Evolutionary conservation across 768 basidiomycete genomes (phyloP), one percentile per base, ranked within the genome.

Genomic region (Rhizopogon rudus): DNA sequence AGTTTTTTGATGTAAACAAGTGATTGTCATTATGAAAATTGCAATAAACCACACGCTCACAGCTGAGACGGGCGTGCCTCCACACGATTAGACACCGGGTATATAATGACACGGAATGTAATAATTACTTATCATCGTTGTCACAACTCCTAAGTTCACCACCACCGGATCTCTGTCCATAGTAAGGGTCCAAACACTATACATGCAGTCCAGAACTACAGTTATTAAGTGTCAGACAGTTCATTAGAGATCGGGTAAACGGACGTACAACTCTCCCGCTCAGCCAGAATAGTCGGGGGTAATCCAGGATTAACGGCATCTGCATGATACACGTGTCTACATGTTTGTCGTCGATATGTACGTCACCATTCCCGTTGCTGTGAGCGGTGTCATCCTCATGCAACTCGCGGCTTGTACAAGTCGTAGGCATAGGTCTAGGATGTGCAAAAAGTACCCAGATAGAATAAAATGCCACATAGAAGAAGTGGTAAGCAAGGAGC

Each of bases 381-480:
- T 52, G 13, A 42, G 51, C 5, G 4, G 20, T n/a, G 29, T 31
- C 54, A 22, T 56, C 31, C 22, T 9, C 5, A 48, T 35, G 31
- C 7, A 7, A 59, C 59, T 31, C 58, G 40, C 6, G 58, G 44
- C 12, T 66, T 60, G 10, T 67, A 57, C 2, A 9, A 54, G 65
- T 7, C 56, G 67, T 39, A 9, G 2, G 75, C 71, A 66, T 63
- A 9, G 72, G 67, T 12, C 71, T 73, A 44, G 81, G 78, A 53
- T 77, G 83, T 8, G 84, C 87, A 71, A 98, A 94, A 71, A 97
- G 78, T 50, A 88, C 77, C 83, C 87, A 98, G 66, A 98, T 87
- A 1, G 94, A 86, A 73, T 97, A 99, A 60, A 99, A 81, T 0
- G 97, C 97, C 60, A 99, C 97, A 28, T 81, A 75, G 78, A 96